Base-by-base conservation (phyloP, 169 alveolate genomes). In the Blepharisma undulans region DNA sequence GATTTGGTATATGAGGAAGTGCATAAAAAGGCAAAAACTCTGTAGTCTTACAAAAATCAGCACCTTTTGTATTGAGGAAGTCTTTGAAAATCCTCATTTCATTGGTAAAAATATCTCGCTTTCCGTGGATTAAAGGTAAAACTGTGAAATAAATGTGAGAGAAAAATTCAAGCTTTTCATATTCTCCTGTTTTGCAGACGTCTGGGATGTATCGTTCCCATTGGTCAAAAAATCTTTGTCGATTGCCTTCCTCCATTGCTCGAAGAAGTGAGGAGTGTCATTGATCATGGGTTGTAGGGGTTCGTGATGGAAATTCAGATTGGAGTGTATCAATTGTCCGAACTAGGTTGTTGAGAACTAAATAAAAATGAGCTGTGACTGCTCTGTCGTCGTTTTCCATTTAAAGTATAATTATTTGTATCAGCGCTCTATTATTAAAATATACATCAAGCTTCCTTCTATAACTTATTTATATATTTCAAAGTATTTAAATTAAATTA, bases 21-120 rank as follows among this genome's bases (percentile, higher is more conserved):
- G 95, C 95, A 88, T 93, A 93, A 88, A 90, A 93, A 21, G 93
- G 93, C 60, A 93, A 87, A 88, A 93, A 93, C 87, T 93, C 94
- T 18, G 92, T 93, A 30, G 95, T 93, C 88, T 90, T 93, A 0
- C 93, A 93, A 81, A 93, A 84, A 72, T 93, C 95, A 0, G 90
- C 90, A 82, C 92, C 93, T 82, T 93, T 93, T 74, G 84, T 90
- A 33, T 87, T 92, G 71, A 93, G 92, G 88, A 86, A 93, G 72
- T 93, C 92, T 90, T 93, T 93, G 72, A 90, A 93, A 76, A 87
- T 90, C 88, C 91, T 93, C 92, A 93, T 93, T 86, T 92, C 92
- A 78, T 78, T 86, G 60, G 85, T 90, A 81, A 85, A 82, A 87
- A 88, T 89, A 5, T 90, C 90, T 10, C 88, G 91, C 30, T 90